phyloP scores from a whole-genome alignment of 306 rosid species.

The Cicer pinnatifidum region DNA sequence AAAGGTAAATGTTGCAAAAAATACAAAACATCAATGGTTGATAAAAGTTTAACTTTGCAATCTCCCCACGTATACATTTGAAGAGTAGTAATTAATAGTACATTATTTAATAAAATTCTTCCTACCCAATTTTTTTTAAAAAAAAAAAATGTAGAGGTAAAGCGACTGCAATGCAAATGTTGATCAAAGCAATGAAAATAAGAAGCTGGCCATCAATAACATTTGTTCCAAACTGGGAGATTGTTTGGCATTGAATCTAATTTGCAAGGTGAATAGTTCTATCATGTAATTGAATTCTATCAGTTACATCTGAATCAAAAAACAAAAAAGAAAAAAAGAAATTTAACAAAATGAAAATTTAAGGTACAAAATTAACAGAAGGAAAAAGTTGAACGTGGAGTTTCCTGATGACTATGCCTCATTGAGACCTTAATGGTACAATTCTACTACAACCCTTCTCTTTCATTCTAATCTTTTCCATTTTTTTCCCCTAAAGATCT shows the following conservation, averaged over 20 bases:
- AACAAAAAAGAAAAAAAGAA: slow-evolving; percentile 40
- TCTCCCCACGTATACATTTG: too few relatives aligned
- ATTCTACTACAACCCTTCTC: slow-evolving; percentile 53
- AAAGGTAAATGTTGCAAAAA: not conserved
- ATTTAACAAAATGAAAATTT: slow-evolving; percentile 54
- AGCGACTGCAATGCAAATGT: not conserved
- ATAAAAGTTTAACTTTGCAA: too few relatives aligned
- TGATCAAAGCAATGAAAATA: not conserved
- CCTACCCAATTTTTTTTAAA: too few relatives aligned
- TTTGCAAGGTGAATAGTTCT: slow-evolving; percentile 55
- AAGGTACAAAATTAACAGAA: slow-evolving; percentile 74
- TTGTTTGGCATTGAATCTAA: slow-evolving; percentile 45
- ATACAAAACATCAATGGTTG: too few relatives aligned
- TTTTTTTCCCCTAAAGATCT: slow-evolving; percentile 27
- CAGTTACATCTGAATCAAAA: slow-evolving; percentile 68
- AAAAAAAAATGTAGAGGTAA: not conserved
- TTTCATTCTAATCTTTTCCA: slow-evolving; percentile 51
- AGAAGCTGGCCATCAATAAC: not conserved
- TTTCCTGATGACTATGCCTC: slow-evolving; percentile 62
- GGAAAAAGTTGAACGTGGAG: slow-evolving; percentile 50
- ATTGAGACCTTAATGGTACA: slow-evolving; percentile 65
- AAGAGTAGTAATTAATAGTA: too few relatives aligned
- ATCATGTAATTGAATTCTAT: slow-evolving; percentile 74
- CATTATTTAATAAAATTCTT: too few relatives aligned
- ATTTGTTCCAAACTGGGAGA: slow-evolving; percentile 33